Percentiles rank a stretch among this genome's conserved stretches.
Conservation (phyloP, 2,329 filamentous ascomycete genomes). For the Emmonsiellopsis sp. region DNA sequence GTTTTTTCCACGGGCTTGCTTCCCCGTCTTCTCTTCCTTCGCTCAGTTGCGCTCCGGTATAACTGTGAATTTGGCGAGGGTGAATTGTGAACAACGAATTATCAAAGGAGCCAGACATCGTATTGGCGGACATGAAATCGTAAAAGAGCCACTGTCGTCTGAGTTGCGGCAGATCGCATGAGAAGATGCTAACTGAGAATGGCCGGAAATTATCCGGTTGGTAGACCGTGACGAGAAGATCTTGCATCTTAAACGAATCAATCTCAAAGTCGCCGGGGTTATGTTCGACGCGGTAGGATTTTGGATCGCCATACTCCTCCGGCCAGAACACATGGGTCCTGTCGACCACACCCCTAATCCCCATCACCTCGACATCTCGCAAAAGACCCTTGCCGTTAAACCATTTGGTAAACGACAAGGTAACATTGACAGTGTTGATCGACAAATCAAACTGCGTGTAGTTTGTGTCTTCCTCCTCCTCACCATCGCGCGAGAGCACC, state of each 20-base stretch:
- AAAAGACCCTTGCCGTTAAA: constrained; percentile 92
- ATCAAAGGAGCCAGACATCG: constrained; percentile 92
- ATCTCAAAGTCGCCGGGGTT: constrained; percentile 92
- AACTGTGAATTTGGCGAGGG: constrained; percentile 78
- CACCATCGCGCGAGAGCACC: constrained; percentile 15
- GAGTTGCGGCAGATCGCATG: constrained; percentile 83
- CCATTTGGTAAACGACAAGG: constrained; percentile 96
- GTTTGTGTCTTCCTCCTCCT: constrained; percentile 74
- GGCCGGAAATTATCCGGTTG: constrained; percentile 88
- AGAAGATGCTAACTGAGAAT: constrained; percentile 91
- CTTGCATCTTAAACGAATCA: constrained; percentile 91
- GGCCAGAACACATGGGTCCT: constrained; percentile 72
- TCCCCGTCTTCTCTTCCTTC: constrained; percentile 53
- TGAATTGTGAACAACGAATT: constrained; percentile 96
- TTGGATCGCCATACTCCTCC: constrained; percentile 61
- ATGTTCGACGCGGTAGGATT: constrained; percentile 80
- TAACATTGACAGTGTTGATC: constrained; percentile 91
- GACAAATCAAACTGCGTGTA: constrained; percentile 97
- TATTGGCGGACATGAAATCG: constrained; percentile 89
- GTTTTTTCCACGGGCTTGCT: constrained; percentile 81
- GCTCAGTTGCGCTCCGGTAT: constrained; percentile 55
- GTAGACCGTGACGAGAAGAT: constrained; percentile 82
- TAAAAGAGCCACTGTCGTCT: constrained; percentile 97
- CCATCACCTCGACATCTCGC: constrained; percentile 87
- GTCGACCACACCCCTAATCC: constrained; percentile 85